phyloP scores from a whole-genome alignment of 78 protist species.

The Dictyostelium capitatum region DNA sequence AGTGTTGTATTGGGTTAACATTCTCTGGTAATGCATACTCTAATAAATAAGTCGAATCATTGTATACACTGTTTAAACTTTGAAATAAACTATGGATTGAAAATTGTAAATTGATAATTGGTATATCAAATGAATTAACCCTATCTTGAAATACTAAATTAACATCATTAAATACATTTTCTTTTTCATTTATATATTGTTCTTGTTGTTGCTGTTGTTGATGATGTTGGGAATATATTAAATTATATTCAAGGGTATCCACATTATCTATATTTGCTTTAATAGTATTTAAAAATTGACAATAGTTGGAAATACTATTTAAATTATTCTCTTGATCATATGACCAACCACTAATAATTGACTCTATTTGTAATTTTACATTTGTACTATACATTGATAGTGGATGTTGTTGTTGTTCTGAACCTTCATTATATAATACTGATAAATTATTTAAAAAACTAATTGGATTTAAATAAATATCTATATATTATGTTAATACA shows the following conservation, averaged over 20 bases:
- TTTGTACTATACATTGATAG: background rate
- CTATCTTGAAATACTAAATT: slow-evolving; percentile 10
- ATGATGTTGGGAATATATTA: too few relatives aligned
- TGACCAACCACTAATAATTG: background rate
- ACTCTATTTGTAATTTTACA: background rate
- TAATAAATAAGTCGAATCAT: background rate
- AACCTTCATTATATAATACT: background rate
- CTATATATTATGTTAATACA: background rate
- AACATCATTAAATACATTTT: background rate
- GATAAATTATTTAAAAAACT: background rate
- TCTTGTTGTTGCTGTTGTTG: background rate
- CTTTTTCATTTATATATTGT: background rate
- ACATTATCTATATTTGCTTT: background rate
- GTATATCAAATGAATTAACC: background rate
- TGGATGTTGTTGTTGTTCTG: background rate
- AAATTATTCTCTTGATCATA: background rate
- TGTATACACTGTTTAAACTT: background rate
- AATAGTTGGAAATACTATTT: background rate
- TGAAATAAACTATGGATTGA: background rate
- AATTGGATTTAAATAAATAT: background rate
- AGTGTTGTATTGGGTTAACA: background rate
- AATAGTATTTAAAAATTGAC: background rate
- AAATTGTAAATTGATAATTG: slow-evolving; percentile 7
- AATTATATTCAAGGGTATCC: background rate
- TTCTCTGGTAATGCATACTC: background rate